A percentile compares a stretch with the other conserved stretches of the same genome.
Evolutionary conservation across 768 basidiomycete species (phyloP).

Genomic region (Podaxis sp.): DNA sequence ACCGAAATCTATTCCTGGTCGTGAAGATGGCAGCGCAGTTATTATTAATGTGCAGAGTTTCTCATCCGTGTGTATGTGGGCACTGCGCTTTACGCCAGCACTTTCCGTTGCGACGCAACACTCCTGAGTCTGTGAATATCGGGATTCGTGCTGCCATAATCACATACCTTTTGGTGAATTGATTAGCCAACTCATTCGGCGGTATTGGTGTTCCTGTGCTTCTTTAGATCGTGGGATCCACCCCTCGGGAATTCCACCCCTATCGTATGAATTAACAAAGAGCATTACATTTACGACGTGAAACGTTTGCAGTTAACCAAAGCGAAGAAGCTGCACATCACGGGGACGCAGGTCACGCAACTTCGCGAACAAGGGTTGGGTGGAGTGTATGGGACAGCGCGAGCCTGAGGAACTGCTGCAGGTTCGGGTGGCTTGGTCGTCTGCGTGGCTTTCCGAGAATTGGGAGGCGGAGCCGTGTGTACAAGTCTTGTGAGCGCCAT

Average conservation of each 20-base stretch:
- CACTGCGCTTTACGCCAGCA: neutral
- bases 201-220: slow-evolving; percentile 7
- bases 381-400: neutral
- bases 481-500: neutral
- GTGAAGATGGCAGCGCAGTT: neutral
- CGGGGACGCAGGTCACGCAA: neutral
- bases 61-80: neutral
- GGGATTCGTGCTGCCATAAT: neutral
- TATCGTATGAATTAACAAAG: neutral
- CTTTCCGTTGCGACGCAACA: neutral
- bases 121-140: slow-evolving; percentile 12
- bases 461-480: neutral
- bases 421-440: neutral
- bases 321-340: neutral
- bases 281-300: neutral
- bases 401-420: neutral
- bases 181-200: slow-evolving; percentile 7
- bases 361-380: neutral
- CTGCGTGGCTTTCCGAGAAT: neutral
- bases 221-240: slow-evolving; percentile 3
- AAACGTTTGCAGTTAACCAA: slow-evolving; percentile 1
- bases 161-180: neutral
- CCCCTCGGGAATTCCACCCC: slow-evolving; percentile 4
- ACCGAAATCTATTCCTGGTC: neutral
- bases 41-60: neutral